Base-by-base conservation (phyloP, 1,284 basidiomycete species). In the Exobasidium rhododendri region DNA sequence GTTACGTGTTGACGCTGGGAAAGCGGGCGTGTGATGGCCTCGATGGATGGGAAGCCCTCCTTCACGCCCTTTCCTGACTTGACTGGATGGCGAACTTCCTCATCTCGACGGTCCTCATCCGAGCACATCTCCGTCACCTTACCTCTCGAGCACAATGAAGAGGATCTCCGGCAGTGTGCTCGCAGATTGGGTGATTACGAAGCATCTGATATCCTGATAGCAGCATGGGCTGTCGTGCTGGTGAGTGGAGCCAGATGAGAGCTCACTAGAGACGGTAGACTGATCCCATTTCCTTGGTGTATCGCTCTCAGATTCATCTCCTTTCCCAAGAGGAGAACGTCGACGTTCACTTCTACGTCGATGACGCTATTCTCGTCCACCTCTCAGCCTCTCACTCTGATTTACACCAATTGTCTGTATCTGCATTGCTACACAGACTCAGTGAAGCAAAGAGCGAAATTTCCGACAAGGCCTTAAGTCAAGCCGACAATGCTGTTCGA, bases 41-140 rank as follows among this genome's bases (percentile, higher is more conserved):
- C n/a, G n/a, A n/a, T n/a, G n/a, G n/a, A n/a, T n/a, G n/a, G n/a
- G n/a, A n/a, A n/a, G n/a, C n/a, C n/a, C n/a, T 40, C 35, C 13
- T 24, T 24, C 32, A 67, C 68, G 30, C 74, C 75, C 24, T 78
- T 78, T 49, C 75, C 75, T 44, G 75, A 78, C 61, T 68, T 76
- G 29, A 71, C 73, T 1, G 75, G 75, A 32, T 67, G 73, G 7
- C 61, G 75, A 4, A 67, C 68, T 11, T 68, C 69, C 2, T 70
- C 66, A 3, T 65, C 68, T 26, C 47, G 47, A 28, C n/a, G 26
- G 22, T 24, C 47, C 22, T 50, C 47, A 5, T 24, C 47, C 26
- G 4, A 20, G 13, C 13, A 3, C 14, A 26, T 50, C 28, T 40
- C 35, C 7, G 17, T 40, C 35, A 10, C 35, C 35, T 40, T 17